Evolutionary conservation across 768 basidiomycete species (phyloP).

Genomic region (Hysterangium stoloniferum): DNA sequence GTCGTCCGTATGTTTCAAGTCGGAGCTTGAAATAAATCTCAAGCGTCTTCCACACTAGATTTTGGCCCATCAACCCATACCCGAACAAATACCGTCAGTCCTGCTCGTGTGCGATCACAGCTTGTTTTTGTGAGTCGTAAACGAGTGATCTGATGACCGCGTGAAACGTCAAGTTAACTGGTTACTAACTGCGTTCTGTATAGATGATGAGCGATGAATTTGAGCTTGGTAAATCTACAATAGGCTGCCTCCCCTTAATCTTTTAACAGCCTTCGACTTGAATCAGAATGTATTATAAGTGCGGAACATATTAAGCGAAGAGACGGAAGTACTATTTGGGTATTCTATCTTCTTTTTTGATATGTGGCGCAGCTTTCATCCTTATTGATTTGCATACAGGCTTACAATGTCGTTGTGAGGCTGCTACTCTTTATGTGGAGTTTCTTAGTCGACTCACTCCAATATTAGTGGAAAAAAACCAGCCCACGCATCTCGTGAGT

Average conservation of each 20-base stretch:
- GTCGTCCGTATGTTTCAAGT: background rate
- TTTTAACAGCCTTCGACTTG: background rate
- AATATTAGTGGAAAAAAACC: background rate
- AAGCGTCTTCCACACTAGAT: background rate
- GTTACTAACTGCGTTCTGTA: background rate
- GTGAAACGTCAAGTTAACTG: background rate
- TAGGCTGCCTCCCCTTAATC: background rate
- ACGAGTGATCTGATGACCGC: background rate
- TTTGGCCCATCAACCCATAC: background rate
- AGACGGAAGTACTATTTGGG: background rate
- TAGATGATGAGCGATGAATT: background rate
- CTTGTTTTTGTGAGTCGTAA: background rate
- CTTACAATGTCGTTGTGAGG: no score
- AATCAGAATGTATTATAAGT: slow-evolving; percentile 1
- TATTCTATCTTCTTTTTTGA: no score
- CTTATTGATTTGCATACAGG: no score
- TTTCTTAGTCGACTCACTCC: background rate
- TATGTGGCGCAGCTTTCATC: no score
- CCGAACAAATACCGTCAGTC: background rate
- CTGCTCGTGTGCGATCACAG: background rate
- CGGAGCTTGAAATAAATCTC: background rate
- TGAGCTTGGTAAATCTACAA: background rate
- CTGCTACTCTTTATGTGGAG: no score
- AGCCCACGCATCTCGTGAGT: background rate
- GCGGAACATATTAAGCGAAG: background rate